Base-by-base conservation (phyloP, 441 rosid genomes). In the Melastoma candidum region DNA sequence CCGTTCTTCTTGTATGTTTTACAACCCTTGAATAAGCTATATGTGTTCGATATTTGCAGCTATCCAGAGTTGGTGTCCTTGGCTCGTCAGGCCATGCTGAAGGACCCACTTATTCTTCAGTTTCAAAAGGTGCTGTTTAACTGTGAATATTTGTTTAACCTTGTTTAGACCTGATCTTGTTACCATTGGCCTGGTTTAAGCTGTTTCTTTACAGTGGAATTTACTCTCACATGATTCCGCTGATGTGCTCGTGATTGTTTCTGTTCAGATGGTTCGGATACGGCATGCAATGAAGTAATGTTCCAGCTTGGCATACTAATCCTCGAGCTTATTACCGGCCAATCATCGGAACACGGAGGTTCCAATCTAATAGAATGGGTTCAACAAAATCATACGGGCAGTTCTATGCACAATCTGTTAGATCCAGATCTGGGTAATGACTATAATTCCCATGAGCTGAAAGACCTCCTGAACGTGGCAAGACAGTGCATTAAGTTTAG, bases 301-400 rank as follows among this genome's bases (percentile, higher is more conserved):
- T 83, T 81, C 53, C 95, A 90, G 77, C 87, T 90, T 1, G 98
- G 98, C 6, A 75, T 90, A 61, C 77, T 85, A 65, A 78, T 87
- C 63, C 57, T 87, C 63, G 97, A 87, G 73, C 77, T 90, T 46
- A 59, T 90, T 60, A 87, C 97, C 1, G 97, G 97, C n/a, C 90
- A 83, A 59, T 85, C 95, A 56, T 81, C 98, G 0, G 93, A 83
- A 41, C 64, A 74, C 47, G 92, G 83, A 49, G 80, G 77, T 32
- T 60, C 67, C 1, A 84, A 81, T 65, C 54, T 87, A 67, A 69
- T 87, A 65, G 76, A 90, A 56, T 87, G 98, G 98, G 82, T 87
- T 45, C 86, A 77, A 66, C 87, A 79, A 61, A 72, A 87, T 26
- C 65, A 78, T 49, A 58, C 80, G 11, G 66, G 80, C 47, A 80